Evolutionary conservation across 177 flowering plant genomes (phyloP), one percentile per base, ranked within the genome.

Genomic region (Telopea speciosissima): DNA sequence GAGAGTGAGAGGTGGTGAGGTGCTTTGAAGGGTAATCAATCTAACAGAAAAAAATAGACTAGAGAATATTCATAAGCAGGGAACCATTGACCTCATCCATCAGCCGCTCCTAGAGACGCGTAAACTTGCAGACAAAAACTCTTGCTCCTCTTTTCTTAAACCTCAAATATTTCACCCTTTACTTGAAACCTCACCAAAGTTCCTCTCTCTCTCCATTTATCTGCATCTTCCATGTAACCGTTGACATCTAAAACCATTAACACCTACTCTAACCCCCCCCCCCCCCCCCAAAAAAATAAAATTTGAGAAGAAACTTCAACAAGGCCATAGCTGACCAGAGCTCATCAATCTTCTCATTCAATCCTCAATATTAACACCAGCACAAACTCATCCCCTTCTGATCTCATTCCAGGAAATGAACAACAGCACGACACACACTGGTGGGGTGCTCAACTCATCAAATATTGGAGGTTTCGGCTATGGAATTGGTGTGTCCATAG

Each of bases 401-500:
- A 22, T 21, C 8, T 49, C 23, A 62, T 26, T 0, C 64, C 12
- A 67, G 71, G 70, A 67, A 26, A 89, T 83, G 88, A 85, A 82
- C 77, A 36, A 19, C 64, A 81, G 85, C 0, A n/a, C n/a, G n/a
- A n/a, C n/a, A n/a, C n/a, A n/a, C n/a, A 3, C 61, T 58, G 76
- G 75, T n/a, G 88, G 90, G 1, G 67, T 84, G 23, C 77, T 86
- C 12, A 75, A 80, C 58, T 73, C 86, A 1, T 69, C 72, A 42
- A 74, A 74, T 76, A 79, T 89, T 21, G 85, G 89, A 8, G 86
- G 97, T 0, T 85, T 90, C 62, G 89, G 90, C 14, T 92, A 90
- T 62, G 97, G 93, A 28, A 78, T 92, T 44, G 95, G 91, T 0
- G 79, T 92, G 5, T 87, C 97, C 0, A 70, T 92, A 1, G 96